Conservation (phyloP, 768 basidiomycete genomes). For the Auricularia sp. region DNA sequence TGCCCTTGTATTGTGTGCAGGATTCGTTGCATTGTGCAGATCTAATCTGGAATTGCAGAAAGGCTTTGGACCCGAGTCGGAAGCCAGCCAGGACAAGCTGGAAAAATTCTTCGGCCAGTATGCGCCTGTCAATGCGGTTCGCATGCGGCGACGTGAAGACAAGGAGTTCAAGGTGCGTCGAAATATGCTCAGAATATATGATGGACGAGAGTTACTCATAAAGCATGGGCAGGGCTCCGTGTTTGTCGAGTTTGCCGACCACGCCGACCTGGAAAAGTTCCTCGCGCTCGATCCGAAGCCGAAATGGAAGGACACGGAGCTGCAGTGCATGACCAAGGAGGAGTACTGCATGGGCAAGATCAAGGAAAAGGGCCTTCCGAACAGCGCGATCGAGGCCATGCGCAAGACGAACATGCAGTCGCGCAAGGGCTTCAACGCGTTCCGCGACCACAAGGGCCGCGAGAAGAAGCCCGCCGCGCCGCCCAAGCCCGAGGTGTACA, state of each 20-base stretch:
- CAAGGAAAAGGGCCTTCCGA: conserved; percentile 82
- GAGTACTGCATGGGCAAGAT: conserved; percentile 94
- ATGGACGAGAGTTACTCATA: background rate
- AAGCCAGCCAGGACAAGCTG: conserved; percentile 53
- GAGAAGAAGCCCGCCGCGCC: conserved; percentile 26
- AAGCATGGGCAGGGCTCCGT: conserved; percentile 58
- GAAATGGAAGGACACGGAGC: conserved; percentile 62
- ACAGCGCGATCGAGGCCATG: conserved; percentile 54
- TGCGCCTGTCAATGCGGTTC: conserved; percentile 68
- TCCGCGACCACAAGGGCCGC: conserved; percentile 39
- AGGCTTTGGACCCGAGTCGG: conserved; percentile 69
- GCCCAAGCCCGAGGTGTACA: conserved; percentile 46
- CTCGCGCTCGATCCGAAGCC: conserved; percentile 76
- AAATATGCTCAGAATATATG: too few relatives aligned
- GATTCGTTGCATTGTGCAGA: background rate
- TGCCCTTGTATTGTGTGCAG: conserved; percentile 11
- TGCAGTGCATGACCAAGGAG: conserved; percentile 82
- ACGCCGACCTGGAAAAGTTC: conserved; percentile 60
- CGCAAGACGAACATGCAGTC: conserved; percentile 41
- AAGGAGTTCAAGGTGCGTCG: conserved; percentile 77
- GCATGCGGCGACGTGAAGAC: conserved; percentile 74
- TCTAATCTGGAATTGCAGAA: conserved; percentile 42
- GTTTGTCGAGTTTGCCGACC: conserved; percentile 81
- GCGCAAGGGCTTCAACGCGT: conserved; percentile 63
- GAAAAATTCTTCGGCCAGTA: conserved; percentile 76